Conservation (phyloP, 176 grass and related monocot species). For the Poa annua region DNA sequence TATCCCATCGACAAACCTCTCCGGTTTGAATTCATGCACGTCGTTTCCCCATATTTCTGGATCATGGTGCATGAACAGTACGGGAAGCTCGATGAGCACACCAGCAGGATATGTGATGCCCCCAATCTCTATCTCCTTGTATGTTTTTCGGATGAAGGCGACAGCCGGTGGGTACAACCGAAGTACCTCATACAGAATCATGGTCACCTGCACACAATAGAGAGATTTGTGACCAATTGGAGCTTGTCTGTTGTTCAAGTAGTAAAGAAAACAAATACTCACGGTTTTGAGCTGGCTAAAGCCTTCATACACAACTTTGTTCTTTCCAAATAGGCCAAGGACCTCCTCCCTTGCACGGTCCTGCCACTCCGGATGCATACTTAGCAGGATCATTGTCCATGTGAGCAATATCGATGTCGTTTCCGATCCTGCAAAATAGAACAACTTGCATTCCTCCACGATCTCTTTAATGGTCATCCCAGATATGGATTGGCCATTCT, state of each 20-base stretch:
- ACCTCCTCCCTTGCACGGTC: neutral
- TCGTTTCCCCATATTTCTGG: neutral
- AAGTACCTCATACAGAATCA: neutral
- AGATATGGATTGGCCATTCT: neutral
- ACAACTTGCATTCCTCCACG: neutral
- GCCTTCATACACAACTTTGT: neutral
- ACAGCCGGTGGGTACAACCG: slow-evolving; percentile 12
- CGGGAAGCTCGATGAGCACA: slow-evolving; percentile 3
- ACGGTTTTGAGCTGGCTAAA: neutral
- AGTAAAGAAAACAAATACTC: neutral
- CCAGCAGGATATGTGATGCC: neutral
- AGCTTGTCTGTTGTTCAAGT: neutral
- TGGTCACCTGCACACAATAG: neutral
- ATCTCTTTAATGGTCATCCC: neutral
- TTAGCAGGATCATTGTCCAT: neutral
- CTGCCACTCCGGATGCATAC: slow-evolving; percentile 1
- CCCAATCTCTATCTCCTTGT: neutral
- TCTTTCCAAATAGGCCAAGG: neutral
- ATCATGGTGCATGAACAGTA: slow-evolving; percentile 2
- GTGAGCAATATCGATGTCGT: neutral
- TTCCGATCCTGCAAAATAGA: neutral
- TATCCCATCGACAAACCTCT: neutral
- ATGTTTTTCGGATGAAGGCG: neutral
- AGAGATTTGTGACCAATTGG: neutral
- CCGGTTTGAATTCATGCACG: neutral